Conservation (phyloP, 2,329 filamentous ascomycete genomes). For the Trematosphaeria pertusa region DNA sequence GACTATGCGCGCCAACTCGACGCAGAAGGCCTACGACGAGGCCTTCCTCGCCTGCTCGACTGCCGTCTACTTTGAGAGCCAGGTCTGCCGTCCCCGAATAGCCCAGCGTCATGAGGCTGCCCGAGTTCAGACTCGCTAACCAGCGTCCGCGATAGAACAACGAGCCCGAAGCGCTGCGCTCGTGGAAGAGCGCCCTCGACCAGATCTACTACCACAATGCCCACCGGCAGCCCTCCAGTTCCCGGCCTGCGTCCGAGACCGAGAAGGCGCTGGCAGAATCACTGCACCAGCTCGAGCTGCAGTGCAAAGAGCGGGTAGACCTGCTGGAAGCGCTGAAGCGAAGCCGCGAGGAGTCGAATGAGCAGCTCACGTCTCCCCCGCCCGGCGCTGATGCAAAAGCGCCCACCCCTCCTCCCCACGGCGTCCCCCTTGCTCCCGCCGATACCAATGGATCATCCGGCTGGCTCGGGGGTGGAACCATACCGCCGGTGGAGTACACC, state of each 20-base stretch:
- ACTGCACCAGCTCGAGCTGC: constrained; percentile 80
- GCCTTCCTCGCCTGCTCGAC: constrained; percentile 94
- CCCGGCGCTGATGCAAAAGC: constrained; percentile 26
- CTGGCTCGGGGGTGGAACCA: constrained; percentile 81
- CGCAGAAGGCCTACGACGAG: constrained; percentile 98
- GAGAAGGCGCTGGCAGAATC: constrained; percentile 85
- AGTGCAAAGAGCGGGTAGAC: constrained; percentile 93
- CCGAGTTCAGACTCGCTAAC: constrained; percentile 10
- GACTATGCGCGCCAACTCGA: constrained; percentile 65
- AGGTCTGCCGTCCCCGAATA: constrained; percentile 62
- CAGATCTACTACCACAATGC: constrained; percentile 88
- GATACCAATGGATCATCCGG: constrained; percentile 25
- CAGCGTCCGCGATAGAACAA: constrained; percentile 69
- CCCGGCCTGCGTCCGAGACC: constrained; percentile 77
- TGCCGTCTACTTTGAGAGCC: constrained; percentile 92
- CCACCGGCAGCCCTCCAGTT: constrained; percentile 72
- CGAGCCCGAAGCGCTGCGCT: constrained; percentile 86
- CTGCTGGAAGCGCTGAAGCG: constrained; percentile 80
- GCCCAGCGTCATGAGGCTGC: neutral
- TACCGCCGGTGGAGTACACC: constrained; percentile 79
- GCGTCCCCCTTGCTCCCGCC: constrained; percentile 14
- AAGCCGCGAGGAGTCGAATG: constrained; percentile 63
- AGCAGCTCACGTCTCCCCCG: constrained; percentile 34
- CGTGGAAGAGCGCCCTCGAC: constrained; percentile 87
- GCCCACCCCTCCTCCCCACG: constrained; percentile 32